Conservation (phyloP, 2,329 filamentous ascomycete genomes). For the Spiromastix sp. region DNA sequence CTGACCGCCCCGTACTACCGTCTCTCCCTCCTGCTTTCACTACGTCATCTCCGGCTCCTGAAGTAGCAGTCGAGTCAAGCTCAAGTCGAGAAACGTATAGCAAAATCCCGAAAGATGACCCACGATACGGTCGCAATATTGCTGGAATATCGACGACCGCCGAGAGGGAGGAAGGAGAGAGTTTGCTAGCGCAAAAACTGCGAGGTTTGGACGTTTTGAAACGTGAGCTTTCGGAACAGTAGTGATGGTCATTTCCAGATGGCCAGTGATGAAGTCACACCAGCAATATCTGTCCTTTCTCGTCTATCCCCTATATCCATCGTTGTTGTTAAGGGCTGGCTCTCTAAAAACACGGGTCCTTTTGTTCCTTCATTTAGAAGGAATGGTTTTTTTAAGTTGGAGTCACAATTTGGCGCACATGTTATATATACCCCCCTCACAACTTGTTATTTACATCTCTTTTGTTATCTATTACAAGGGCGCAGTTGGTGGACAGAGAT, state of each 20-base stretch:
- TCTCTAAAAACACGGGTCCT: no score
- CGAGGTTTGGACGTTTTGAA: conserved; percentile 47
- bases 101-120: conserved; percentile 58
- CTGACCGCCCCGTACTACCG: not conserved
- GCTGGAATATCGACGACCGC: conserved; percentile 30
- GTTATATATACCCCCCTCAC: no score
- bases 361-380: no score
- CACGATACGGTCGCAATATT: conserved; percentile 50
- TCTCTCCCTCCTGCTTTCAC: conserved; percentile 5
- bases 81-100: conserved; percentile 42
- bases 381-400: no score
- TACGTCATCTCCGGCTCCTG: conserved; percentile 2
- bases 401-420: no score
- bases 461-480: no score
- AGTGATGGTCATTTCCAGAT: not conserved
- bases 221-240: not conserved
- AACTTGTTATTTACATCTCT: no score
- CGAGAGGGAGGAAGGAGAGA: conserved; percentile 45
- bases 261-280: no score
- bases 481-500: no score
- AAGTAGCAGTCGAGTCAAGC: conserved; percentile 12
- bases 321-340: no score
- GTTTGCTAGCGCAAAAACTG: conserved; percentile 59
- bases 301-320: no score
- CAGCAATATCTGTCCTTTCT: no score